Conservation (phyloP, 2,329 filamentous ascomycete species). For the Epichloe baconii region DNA sequence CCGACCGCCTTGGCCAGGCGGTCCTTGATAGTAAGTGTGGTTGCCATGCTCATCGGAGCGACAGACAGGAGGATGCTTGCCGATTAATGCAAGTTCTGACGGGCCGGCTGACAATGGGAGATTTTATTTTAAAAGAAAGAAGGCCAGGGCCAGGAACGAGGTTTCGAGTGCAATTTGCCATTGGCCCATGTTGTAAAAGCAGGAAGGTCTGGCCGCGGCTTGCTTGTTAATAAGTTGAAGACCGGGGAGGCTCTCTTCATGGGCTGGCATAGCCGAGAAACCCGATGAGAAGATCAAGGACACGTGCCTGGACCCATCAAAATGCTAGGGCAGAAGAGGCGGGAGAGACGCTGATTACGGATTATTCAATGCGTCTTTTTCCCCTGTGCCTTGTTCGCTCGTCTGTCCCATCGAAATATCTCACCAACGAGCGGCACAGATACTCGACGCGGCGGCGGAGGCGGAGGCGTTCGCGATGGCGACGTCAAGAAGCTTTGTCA, state of each 20-base stretch:
- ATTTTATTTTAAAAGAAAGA: not conserved
- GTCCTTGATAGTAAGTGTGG: constrained; percentile 10
- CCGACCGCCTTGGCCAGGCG: constrained; percentile 19
- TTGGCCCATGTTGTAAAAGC: not conserved
- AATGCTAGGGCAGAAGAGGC: too few species aligned
- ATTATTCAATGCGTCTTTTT: not conserved
- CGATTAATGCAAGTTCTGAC: not conserved
- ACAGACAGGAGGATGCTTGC: not conserved
- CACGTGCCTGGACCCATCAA: too few species aligned
- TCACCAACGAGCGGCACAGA: not conserved
- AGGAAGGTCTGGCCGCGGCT: not conserved
- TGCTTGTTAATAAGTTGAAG: not conserved
- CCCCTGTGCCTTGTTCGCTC: not conserved
- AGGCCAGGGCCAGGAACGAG: not conserved
- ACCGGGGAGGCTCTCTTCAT: not conserved
- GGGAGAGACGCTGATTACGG: too few species aligned
- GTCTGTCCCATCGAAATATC: not conserved
- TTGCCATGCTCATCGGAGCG: constrained; percentile 1
- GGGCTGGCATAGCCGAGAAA: too few species aligned
- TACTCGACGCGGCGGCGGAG: not conserved
- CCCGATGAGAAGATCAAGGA: too few species aligned
- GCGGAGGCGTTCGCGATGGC: not conserved
- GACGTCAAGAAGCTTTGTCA: constrained; percentile 6
- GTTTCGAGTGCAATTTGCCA: not conserved
- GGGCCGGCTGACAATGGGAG: not conserved